Evolutionary conservation across 139 green algal genomes (phyloP).

Genomic region (Microglena sp.): DNA sequence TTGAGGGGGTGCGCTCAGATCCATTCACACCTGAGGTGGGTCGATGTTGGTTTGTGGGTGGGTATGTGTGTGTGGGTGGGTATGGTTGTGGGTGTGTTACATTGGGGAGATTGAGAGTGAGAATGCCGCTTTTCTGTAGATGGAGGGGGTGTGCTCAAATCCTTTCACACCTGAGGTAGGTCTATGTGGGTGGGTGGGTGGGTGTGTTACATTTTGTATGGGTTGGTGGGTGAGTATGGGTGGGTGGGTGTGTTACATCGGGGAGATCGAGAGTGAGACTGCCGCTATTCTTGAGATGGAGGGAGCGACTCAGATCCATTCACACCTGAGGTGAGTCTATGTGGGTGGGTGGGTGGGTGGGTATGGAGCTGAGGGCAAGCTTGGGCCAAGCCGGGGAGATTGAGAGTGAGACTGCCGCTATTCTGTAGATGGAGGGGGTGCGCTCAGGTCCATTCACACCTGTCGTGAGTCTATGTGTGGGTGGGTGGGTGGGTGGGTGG

Average conservation of each 20-base stretch:
- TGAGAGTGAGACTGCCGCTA: constrained; percentile 58
- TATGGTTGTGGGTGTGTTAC: too few species aligned
- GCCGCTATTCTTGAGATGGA: constrained; percentile 49
- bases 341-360: too few species aligned
- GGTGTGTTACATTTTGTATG: too few species aligned
- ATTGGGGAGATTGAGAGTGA: constrained; percentile 63
- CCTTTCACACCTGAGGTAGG: constrained; percentile 33
- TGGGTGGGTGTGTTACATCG: too few species aligned
- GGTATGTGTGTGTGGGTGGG: too few species aligned
- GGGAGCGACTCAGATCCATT: constrained; percentile 29
- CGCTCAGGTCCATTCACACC: constrained; percentile 23
- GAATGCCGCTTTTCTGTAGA: constrained; percentile 46
- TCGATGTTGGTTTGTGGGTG: too few species aligned
- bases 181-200: too few species aligned
- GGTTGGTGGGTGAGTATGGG: too few species aligned
- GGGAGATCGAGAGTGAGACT: constrained; percentile 64
- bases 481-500: too few species aligned
- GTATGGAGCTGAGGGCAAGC: neutral
- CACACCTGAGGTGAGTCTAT: constrained; percentile 20
- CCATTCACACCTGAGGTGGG: constrained; percentile 33
- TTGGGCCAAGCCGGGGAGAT: constrained; percentile 50
- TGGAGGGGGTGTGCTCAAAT: constrained; percentile 26
- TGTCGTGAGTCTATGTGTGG: too few species aligned
- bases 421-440: constrained; percentile 42
- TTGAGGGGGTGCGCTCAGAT: constrained; percentile 26